Conservation (phyloP, 73 alveolate species). For the Effrenium voratum region DNA sequence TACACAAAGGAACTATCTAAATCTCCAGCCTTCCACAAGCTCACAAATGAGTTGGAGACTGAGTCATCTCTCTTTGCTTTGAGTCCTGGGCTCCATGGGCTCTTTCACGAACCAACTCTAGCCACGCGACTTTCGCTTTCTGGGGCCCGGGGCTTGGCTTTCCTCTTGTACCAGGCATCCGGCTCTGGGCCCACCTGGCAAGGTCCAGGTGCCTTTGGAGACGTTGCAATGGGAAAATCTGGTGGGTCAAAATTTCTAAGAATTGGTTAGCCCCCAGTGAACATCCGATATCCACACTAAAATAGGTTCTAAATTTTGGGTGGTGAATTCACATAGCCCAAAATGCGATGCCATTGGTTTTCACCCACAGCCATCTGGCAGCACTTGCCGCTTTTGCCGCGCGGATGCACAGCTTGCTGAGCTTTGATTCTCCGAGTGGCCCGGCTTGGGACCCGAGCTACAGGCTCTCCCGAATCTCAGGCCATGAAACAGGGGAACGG, state of each 20-base stretch:
- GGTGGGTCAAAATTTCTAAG: no score
- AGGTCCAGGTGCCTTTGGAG: not conserved
- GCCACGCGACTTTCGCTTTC: not conserved
- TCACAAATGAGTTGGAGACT: no score
- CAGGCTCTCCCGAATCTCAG: no score
- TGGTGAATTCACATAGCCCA: no score
- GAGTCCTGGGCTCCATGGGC: not conserved
- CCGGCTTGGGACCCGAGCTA: no score
- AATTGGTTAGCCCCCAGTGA: no score
- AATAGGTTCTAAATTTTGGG: no score
- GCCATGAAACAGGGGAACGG: no score
- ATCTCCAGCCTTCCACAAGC: no score
- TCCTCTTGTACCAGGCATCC: conserved; percentile 66
- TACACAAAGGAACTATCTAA: no score
- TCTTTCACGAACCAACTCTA: not conserved
- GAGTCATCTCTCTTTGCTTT: not conserved
- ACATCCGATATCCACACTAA: no score
- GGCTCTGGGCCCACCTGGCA: conserved; percentile 73
- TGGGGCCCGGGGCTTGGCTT: not conserved
- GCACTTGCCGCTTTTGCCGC: not conserved
- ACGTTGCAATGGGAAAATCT: not conserved
- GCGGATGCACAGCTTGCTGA: not conserved
- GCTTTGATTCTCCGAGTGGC: not conserved
- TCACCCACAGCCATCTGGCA: not conserved
- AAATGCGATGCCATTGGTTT: not conserved